Conservation (phyloP, 2,329 filamentous ascomycete species). For the Kalaharituber pfeilii region DNA sequence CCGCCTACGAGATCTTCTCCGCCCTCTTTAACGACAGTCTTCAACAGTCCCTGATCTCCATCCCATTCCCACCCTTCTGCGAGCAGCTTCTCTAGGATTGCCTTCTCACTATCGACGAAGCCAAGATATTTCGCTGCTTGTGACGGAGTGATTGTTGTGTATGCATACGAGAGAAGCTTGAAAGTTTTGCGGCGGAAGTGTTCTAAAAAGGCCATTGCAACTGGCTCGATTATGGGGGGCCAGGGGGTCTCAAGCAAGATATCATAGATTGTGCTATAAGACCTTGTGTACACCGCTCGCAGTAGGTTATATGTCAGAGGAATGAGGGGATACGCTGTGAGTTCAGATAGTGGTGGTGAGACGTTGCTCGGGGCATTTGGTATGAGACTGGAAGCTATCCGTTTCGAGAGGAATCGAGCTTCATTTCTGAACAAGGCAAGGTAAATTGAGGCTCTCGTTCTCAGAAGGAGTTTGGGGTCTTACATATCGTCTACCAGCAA, state of each 20-base stretch:
- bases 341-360: not conserved
- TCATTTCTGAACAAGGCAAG: slow-evolving; percentile 13
- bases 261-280: slow-evolving; percentile 18
- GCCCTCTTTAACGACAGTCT: slow-evolving; percentile 27
- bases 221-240: slow-evolving; percentile 13
- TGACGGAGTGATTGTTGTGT: slow-evolving; percentile 20
- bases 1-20: not conserved
- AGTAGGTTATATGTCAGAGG: slow-evolving; percentile 18
- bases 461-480: not conserved
- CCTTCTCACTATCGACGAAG: slow-evolving; percentile 11
- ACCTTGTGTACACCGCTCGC: slow-evolving; percentile 19
- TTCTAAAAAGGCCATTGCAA: slow-evolving; percentile 16
- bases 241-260: slow-evolving; percentile 18
- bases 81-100: slow-evolving; percentile 16
- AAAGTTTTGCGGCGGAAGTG: slow-evolving; percentile 19
- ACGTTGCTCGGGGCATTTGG: slow-evolving; percentile 8
- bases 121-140: slow-evolving; percentile 19
- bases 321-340: slow-evolving; percentile 8
- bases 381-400: slow-evolving; percentile 17
- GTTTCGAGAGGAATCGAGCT: slow-evolving; percentile 20
- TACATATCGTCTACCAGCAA: slow-evolving; percentile 20
- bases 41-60: slow-evolving; percentile 17
- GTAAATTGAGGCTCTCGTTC: not conserved
- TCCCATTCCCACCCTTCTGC: slow-evolving; percentile 26
- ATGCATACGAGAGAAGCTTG: slow-evolving; percentile 19